Evolutionary conservation across 306 rosid genomes (phyloP).

Genomic region (Coriaria nepalensis): DNA sequence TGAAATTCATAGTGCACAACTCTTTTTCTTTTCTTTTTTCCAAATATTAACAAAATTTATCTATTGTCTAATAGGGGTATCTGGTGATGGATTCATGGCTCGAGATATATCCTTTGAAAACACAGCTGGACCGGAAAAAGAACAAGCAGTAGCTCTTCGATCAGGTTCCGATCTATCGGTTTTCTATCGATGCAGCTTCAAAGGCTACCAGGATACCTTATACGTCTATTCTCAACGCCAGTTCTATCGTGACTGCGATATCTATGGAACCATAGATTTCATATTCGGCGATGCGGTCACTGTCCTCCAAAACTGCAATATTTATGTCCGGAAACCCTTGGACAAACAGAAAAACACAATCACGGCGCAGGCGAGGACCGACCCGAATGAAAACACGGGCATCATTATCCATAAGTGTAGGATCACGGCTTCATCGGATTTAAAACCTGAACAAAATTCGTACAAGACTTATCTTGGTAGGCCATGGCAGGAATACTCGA

Average conservation of each 20-base stretch:
- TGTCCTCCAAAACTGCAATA: conserved; percentile 54
- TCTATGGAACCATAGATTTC: conserved; percentile 71
- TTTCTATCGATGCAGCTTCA: conserved; percentile 59
- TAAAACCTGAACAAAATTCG: conserved; percentile 21
- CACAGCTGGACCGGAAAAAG: conserved; percentile 63
- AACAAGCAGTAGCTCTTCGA: conserved; percentile 74
- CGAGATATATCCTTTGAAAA: conserved; percentile 68
- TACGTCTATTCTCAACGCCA: conserved; percentile 57
- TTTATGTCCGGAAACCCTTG: conserved; percentile 40
- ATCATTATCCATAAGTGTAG: conserved; percentile 42
- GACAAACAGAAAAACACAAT: conserved; percentile 36
- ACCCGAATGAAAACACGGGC: conserved; percentile 67
- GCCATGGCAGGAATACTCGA: conserved; percentile 64
- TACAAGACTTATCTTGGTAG: conserved; percentile 45
- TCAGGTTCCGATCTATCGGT: conserved; percentile 51
- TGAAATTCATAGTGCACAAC: too few relatives aligned
- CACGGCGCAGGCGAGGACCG: conserved; percentile 55
- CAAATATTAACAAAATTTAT: too few relatives aligned
- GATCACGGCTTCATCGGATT: conserved; percentile 25
- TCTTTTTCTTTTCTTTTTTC: too few relatives aligned
- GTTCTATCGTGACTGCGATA: conserved; percentile 70
- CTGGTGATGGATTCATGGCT: conserved; percentile 64
- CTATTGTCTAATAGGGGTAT: conserved; percentile 26
- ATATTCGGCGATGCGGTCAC: conserved; percentile 46
- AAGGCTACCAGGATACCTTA: conserved; percentile 73